A percentile compares a stretch with the other conserved stretches of the same genome.
These are phyloP conservation scores for Xylariomycetidae sp. DNA, from an alignment of 2,329 filamentous ascomycete genomes.

Conservation along the genomic window DNA sequence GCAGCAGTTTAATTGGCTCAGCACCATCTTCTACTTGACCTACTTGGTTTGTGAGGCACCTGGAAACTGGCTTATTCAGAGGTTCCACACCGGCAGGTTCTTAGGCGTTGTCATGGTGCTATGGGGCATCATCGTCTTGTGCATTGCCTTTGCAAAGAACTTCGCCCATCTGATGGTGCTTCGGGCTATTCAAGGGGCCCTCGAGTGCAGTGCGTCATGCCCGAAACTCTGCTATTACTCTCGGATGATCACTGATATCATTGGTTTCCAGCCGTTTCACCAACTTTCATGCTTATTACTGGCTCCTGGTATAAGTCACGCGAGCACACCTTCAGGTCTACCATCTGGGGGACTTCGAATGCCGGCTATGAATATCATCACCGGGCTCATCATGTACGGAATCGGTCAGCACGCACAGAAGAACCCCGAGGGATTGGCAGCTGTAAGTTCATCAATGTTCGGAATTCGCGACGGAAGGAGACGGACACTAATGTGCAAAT, in stretches of 20 bases:
- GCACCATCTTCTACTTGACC: slow-evolving; percentile 25
- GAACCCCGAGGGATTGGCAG: slow-evolving; percentile 16
- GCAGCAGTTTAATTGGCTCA: slow-evolving; percentile 27
- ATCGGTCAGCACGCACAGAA: slow-evolving; percentile 18
- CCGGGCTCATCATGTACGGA: slow-evolving; percentile 24
- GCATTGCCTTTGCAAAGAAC: slow-evolving; percentile 24
- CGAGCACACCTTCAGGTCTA: slow-evolving; percentile 25
- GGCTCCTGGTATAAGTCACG: slow-evolving; percentile 28
- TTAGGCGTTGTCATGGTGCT: slow-evolving; percentile 30
- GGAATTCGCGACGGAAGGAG: no score
- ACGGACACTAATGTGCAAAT: no score
- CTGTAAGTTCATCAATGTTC: slow-evolving; percentile 5
- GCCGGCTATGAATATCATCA: slow-evolving; percentile 28
- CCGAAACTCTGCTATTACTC: no score
- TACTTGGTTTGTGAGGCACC: slow-evolving; percentile 25
- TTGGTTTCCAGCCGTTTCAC: no score
- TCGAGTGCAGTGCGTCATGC: no score
- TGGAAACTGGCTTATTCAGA: slow-evolving; percentile 28
- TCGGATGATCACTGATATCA: no score
- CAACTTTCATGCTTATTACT: slow-evolving; percentile 27
- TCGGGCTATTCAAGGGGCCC: slow-evolving; percentile 22
- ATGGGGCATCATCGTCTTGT: slow-evolving; percentile 27
- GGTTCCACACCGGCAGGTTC: slow-evolving; percentile 29
- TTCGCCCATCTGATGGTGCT: slow-evolving; percentile 26
- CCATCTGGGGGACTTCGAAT: slow-evolving; percentile 29